Evolutionary conservation across 495 filamentous ascomycete species (phyloP).

Genomic region (Penicillium cataractarum): DNA sequence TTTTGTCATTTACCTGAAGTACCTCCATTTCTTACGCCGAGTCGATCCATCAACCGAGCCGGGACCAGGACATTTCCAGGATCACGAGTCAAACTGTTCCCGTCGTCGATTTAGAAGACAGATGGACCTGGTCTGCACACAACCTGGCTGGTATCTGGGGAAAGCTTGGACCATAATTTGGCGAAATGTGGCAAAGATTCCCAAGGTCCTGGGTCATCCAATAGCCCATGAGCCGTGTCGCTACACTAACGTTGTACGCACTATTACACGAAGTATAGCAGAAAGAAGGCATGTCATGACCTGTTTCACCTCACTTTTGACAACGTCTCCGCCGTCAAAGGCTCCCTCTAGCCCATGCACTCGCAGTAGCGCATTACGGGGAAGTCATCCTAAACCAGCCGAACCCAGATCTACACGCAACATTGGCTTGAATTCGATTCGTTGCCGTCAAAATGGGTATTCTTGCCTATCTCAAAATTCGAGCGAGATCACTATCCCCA

Average conservation of each 20-base stretch:
- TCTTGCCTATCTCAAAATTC: background rate
- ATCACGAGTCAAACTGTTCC: background rate
- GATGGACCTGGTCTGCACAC: too few species aligned
- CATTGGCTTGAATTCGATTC: background rate
- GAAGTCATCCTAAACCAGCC: background rate
- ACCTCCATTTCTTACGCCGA: background rate
- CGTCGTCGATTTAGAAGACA: too few species aligned
- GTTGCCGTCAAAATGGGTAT: background rate
- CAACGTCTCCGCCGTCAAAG: background rate
- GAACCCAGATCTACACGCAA: background rate
- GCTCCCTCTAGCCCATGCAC: background rate
- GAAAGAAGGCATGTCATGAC: background rate
- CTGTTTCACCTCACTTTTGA: background rate
- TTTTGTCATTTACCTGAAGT: background rate
- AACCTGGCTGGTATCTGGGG: background rate
- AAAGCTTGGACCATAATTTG: background rate
- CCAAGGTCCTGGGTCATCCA: constrained; percentile 10
- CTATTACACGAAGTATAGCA: too few species aligned
- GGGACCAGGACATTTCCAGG: background rate
- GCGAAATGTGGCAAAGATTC: background rate
- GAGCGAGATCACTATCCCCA: background rate
- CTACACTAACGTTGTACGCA: background rate
- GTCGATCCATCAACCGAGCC: background rate
- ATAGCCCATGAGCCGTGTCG: background rate
- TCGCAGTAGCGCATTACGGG: background rate